Evolutionary conservation across 2,329 filamentous ascomycete genomes (phyloP), one percentile per base, ranked within the genome.

Genomic region (Fonsecaea nubica): DNA sequence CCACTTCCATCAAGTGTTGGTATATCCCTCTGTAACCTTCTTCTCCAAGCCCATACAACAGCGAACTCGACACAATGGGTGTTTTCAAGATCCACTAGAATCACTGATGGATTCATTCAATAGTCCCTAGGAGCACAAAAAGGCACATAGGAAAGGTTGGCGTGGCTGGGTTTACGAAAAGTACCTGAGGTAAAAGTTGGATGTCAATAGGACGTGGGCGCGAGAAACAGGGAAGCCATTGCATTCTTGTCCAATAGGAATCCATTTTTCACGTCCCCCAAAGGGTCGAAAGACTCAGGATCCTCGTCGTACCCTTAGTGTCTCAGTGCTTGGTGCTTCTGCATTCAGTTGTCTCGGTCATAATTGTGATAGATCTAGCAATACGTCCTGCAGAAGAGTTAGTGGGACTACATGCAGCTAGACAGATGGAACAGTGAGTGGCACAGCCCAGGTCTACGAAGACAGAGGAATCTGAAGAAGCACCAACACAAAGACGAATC

Each of bases 221-320:
- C 63, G 54, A 32, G 53, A 62, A 48, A 66, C 63, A 55, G 64
- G 63, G 48, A 55, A 61, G 36, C 21, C 54, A 52, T 66, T 36
- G 15, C 18, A 21, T 32, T 18, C 10, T 36, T 21, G 36, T 33
- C 64, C 58, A 66, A 62, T 66, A 13, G 58, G n/a, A n/a, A 55
- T 12, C 13, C 32, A 36, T 3, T 18, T n/a, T 12, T 8, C 6
- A 32, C 30, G 30, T 32, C 30, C 4, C 30, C 30, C 30, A 32
- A 32, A 32, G 30, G 4, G 6, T 32, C 2, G 30, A 32, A 32
- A 32, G 30, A 32, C 30, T 1, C 30, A 32, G 30, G 30, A 32
- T 32, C 30, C 30, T 32, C 4, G 30, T 6, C 5, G 30, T 32
- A 32, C 30, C 30, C 30, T 32, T 32, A 30, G 8, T n/a, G 10